Percentiles rank a stretch among this genome's conserved stretches.
phyloP scores from a whole-genome alignment of 108 stramenopile genomes.

The Cyclotella baltica region DNA sequence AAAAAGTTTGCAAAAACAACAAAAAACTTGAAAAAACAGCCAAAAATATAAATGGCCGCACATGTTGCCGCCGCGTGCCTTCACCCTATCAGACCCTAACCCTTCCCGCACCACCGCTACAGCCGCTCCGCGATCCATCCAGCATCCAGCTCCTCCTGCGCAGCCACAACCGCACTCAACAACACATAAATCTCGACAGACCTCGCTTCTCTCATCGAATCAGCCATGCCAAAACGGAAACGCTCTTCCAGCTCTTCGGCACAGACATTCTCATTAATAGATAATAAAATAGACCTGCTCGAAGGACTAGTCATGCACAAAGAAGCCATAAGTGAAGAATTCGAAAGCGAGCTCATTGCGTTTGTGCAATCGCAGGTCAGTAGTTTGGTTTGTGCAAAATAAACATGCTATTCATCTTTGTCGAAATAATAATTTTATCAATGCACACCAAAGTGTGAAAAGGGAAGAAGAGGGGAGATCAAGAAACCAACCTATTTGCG shows the following conservation, averaged over 20 bases:
- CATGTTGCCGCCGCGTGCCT: too few relatives aligned
- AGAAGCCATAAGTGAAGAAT: conserved; percentile 34
- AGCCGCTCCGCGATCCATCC: too few relatives aligned
- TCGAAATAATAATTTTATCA: neutral
- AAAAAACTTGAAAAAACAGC: too few relatives aligned
- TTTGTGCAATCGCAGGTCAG: conserved; percentile 27
- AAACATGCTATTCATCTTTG: neutral
- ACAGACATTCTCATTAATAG: conserved; percentile 36
- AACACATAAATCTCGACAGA: too few relatives aligned
- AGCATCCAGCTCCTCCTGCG: too few relatives aligned
- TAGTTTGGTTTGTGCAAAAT: neutral
- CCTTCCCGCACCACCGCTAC: too few relatives aligned
- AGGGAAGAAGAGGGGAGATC: conserved; percentile 43
- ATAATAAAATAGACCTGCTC: conserved; percentile 27
- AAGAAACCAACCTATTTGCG: conserved; percentile 52
- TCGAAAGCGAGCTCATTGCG: conserved; percentile 27
- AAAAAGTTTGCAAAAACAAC: too few relatives aligned
- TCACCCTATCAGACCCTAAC: too few relatives aligned
- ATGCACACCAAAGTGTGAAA: conserved; percentile 22
- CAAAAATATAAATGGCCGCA: too few relatives aligned
- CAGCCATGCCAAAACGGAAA: conserved; percentile 17
- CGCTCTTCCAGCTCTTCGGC: conserved; percentile 1
- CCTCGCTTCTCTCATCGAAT: neutral
- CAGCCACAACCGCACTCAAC: too few relatives aligned
- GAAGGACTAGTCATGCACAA: conserved; percentile 45